Evolutionary conservation across 305 asterid species (phyloP), one percentile per base, ranked within the genome.

Genomic region (Petunia hybrid): DNA sequence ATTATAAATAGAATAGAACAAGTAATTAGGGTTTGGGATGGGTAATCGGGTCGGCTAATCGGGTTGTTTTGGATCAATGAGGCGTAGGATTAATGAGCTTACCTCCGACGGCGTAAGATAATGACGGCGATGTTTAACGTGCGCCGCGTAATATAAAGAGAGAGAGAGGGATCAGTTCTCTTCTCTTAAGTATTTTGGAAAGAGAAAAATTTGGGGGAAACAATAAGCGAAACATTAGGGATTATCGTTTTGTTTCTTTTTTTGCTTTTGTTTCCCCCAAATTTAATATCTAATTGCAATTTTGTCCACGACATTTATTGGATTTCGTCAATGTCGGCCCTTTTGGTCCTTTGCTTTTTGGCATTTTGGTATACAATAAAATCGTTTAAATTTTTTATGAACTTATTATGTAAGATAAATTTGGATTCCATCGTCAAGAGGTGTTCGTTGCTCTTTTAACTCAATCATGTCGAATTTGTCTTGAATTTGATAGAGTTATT

Each of bases 41-140:
- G 59, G 59, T 62, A 46, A 62, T 68, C 35, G 55, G 71, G 70
- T 38, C 73, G 65, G 68, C 31, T 22, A 80, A 85, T 66, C 78
- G 83, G 60, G 55, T 36, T 13, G 73, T 43, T 22, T 22, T 48
- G 51, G 80, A 76, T 64, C 77, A 55, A 40, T 1, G 41, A 16
- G 60, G 79, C 51, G 59, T 80, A 75, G 12, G 78, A 79, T 38
- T 22, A 77, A 48, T 64, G 53, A 86, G 83, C 81, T 86, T 79
- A 81, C 84, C 85, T 81, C 78, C 66, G 84, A 80, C 83, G 84
- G 89, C 84, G 88, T 64, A 75, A 16, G 83, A 82, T 78, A 83
- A 69, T 60, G 64, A 53, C 80, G 80, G 85, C 84, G 80, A 83
- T 66, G 76, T 42, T 56, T 66, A 66, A 70, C 80, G 74, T 66